Conservation (phyloP, 2,329 filamentous ascomycete genomes). For the Phialophora macrospora region DNA sequence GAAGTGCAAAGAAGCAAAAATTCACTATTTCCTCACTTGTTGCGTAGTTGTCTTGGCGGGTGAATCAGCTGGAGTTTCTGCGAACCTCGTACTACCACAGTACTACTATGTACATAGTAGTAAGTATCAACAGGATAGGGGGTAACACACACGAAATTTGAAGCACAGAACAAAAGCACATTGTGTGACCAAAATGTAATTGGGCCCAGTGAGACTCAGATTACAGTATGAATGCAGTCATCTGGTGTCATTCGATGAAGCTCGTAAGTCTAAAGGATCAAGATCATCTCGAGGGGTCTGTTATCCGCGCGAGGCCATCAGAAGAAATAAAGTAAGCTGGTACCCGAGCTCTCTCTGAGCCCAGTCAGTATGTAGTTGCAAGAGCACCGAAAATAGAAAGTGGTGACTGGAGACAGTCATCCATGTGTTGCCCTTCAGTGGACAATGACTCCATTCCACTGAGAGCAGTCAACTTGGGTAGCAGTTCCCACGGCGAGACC, state of each 20-base stretch:
- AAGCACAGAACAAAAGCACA: not conserved
- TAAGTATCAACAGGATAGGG: too few species aligned
- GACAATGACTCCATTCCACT: constrained; percentile 35
- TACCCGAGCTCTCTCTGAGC: not conserved
- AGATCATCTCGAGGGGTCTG: not conserved
- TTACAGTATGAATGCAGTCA: not conserved
- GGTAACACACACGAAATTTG: not conserved
- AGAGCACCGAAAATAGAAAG: not conserved
- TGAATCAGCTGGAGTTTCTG: too few species aligned
- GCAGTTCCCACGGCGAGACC: constrained; percentile 37
- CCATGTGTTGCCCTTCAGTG: constrained; percentile 9
- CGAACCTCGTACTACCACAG: too few species aligned
- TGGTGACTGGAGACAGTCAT: not conserved
- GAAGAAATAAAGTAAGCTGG: constrained; percentile 1
- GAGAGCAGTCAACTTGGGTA: constrained; percentile 36
- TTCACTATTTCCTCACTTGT: too few species aligned
- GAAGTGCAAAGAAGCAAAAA: too few species aligned
- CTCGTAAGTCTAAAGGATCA: constrained; percentile 4
- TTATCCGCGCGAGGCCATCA: not conserved
- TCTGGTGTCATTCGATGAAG: not conserved
- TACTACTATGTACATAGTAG: too few species aligned
- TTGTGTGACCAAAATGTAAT: not conserved
- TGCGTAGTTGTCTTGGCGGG: too few species aligned
- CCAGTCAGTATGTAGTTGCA: not conserved
- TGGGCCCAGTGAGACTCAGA: not conserved